A percentile compares a stretch with the other conserved stretches of the same genome.
These are phyloP conservation scores for Tetrapisispora nanseiensis DNA, from an alignment of 805 yeast genomes.

Conservation along the genomic window DNA sequence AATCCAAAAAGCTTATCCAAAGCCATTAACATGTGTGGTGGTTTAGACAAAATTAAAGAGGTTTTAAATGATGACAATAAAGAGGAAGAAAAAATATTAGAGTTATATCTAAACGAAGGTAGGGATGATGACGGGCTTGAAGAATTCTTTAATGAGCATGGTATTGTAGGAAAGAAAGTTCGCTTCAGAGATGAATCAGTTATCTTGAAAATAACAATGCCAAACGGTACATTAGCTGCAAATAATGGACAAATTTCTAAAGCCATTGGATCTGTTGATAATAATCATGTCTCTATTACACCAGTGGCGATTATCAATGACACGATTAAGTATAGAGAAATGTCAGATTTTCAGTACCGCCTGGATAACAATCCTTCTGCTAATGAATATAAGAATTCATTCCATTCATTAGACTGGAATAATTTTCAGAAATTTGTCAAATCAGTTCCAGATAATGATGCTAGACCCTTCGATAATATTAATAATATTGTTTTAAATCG, in stretches of 20 bases:
- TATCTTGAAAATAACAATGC: conserved; percentile 48
- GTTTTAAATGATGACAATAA: conserved; percentile 27
- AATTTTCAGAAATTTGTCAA: conserved; percentile 24
- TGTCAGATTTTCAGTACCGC: conserved; percentile 78
- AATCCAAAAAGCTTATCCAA: conserved; percentile 38
- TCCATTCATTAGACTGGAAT: conserved; percentile 25
- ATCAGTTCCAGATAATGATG: conserved; percentile 32
- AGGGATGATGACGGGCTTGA: conserved; percentile 33
- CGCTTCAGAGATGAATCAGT: conserved; percentile 46
- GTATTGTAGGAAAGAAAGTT: conserved; percentile 42
- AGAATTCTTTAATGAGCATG: conserved; percentile 42
- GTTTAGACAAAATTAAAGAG: conserved; percentile 32
- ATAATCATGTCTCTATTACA: conserved; percentile 34
- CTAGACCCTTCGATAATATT: conserved; percentile 31
- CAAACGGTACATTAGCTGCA: conserved; percentile 40
- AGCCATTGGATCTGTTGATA: conserved; percentile 31
- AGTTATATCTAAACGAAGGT: conserved; percentile 29
- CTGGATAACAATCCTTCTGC: conserved; percentile 49
- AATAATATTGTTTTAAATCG: conserved; percentile 20
- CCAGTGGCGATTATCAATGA: conserved; percentile 63
- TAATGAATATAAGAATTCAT: conserved; percentile 23
- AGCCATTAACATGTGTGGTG: conserved; percentile 67
- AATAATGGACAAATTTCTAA: conserved; percentile 36
- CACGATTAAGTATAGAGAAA: conserved; percentile 68
- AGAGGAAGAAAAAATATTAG: conserved; percentile 21